Evolutionary conservation across 306 rosid genomes (phyloP), one percentile per base, ranked within the genome.

Genomic region (Pyrus communis): DNA sequence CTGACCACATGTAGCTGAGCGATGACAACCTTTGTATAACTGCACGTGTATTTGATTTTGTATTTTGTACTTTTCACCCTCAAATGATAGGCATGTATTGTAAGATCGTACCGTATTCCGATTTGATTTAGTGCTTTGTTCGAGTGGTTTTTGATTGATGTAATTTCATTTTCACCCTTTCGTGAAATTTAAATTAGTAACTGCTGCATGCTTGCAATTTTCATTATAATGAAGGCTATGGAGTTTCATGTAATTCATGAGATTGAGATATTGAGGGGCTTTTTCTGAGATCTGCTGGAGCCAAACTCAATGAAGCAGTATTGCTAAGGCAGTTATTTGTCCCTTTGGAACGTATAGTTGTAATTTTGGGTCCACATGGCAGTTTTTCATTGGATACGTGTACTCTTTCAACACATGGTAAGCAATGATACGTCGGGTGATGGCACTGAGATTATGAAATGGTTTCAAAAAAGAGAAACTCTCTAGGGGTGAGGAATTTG

Each of bases 1-100:
- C 87, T 66, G 97, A 93, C 79, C 96, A 89, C 65, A 87, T 74
- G 84, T 93, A 87, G 88, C 85, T 76, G 83, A 80, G 51, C 22
- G 62, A 64, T 49, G 19, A 59, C 59, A 51, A 27, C 52, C 74
- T 77, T 49, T 74, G 80, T 77, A 77, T 79, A 59, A 75, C 54
- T 77, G 78, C 85, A 57, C 49, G 35, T 85, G 91, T 88, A 91
- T 83, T 84, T 80, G 84, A 82, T 35, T 86, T 76, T 69, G 28
- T 73, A 82, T 35, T 86, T 76, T 69, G 28, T 73, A 59, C 27
- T 63, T 49, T 18, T 61, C 51, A 73, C 74, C 77, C 80, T 69
- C 63, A 15, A 40, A 43, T 57, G 75, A 80, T 80, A 82, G 84
- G 77, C 63, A 19, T 22, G 75, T 72, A 70, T 70, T 86, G 88